Percentiles rank a stretch among this genome's conserved stretches.
These are phyloP conservation scores for Talaromyces thailandensis DNA, from an alignment of 495 filamentous ascomycete genomes.

Conservation along the genomic window DNA sequence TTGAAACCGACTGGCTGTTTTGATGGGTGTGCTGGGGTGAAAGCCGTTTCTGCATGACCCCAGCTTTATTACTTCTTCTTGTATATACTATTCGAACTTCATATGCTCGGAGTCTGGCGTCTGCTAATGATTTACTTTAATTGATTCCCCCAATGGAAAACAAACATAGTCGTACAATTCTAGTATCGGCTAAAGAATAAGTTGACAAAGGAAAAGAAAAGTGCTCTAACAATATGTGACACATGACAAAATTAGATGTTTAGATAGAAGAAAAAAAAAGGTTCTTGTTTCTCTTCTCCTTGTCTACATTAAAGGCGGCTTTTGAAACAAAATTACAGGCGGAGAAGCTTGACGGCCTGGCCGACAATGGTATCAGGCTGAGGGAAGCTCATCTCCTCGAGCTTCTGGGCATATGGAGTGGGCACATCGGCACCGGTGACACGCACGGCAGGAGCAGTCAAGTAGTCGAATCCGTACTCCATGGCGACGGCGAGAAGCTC, in stretches of 20 bases:
- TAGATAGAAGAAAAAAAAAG: not conserved
- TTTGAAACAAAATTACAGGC: conserved; percentile 40
- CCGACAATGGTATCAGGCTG: conserved; percentile 72
- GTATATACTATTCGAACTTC: not conserved
- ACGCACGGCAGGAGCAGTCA: conserved; percentile 84
- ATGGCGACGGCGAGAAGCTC: conserved; percentile 90
- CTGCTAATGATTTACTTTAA: not conserved
- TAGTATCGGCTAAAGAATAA: conserved; percentile 7
- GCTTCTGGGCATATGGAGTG: conserved; percentile 79
- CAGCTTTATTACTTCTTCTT: not conserved
- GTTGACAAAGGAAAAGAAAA: not conserved
- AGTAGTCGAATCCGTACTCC: conserved; percentile 98
- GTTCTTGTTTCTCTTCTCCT: not conserved
- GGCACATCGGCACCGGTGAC: conserved; percentile 95
- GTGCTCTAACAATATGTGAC: conserved; percentile 8
- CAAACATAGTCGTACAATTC: conserved; percentile 8
- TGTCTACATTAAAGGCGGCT: not conserved
- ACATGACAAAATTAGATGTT: conserved; percentile 7
- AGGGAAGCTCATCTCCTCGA: conserved; percentile 91
- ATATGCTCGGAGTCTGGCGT: not conserved
- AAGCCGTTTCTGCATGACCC: conserved; percentile 2
- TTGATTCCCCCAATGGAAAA: not conserved
- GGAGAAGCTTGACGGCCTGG: conserved; percentile 75
- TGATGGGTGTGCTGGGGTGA: conserved; percentile 23
- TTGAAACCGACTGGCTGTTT: conserved; percentile 42